Conservation (phyloP, 2,329 filamentous ascomycete genomes). For the Cladosporium sp. region DNA sequence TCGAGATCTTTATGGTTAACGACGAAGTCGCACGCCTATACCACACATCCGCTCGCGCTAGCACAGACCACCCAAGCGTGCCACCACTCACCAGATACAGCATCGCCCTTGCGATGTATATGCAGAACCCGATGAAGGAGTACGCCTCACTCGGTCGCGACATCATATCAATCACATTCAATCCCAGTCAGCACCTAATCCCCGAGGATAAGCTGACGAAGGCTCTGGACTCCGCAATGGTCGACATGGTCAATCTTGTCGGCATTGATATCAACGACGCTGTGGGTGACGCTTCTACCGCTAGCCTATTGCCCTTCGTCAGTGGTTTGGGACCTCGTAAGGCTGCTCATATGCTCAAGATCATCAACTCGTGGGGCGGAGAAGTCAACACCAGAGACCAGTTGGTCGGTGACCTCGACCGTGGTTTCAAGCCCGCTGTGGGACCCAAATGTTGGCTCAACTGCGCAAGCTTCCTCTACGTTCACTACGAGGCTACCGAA, state of each 20-base stretch:
- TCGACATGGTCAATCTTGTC: conserved; percentile 96
- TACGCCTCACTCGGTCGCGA: conserved; percentile 92
- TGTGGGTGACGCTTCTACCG: conserved; percentile 75
- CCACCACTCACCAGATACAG: conserved; percentile 83
- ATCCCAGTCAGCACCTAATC: conserved; percentile 84
- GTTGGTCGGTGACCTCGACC: conserved; percentile 80
- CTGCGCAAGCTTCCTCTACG: conserved; percentile 90
- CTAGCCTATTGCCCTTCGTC: conserved; percentile 86
- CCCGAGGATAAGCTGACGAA: conserved; percentile 84
- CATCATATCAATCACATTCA: conserved; percentile 81
- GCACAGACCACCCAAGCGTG: conserved; percentile 77
- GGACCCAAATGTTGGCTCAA: conserved; percentile 93
- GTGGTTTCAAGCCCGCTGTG: conserved; percentile 63
- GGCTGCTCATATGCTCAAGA: conserved; percentile 79
- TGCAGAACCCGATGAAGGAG: conserved; percentile 95
- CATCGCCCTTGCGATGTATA: conserved; percentile 81
- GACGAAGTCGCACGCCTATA: conserved; percentile 97
- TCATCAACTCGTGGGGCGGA: conserved; percentile 88
- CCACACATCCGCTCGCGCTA: conserved; percentile 81
- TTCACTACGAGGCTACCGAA: conserved; percentile 79
- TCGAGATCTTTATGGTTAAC: conserved; percentile 90
- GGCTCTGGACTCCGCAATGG: conserved; percentile 91
- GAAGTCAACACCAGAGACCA: conserved; percentile 81
- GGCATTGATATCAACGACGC: conserved; percentile 95
- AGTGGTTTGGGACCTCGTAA: conserved; percentile 91